Evolutionary conservation across 2,329 filamentous ascomycete species (phyloP).

Genomic region (Cladophialophora yegresii): DNA sequence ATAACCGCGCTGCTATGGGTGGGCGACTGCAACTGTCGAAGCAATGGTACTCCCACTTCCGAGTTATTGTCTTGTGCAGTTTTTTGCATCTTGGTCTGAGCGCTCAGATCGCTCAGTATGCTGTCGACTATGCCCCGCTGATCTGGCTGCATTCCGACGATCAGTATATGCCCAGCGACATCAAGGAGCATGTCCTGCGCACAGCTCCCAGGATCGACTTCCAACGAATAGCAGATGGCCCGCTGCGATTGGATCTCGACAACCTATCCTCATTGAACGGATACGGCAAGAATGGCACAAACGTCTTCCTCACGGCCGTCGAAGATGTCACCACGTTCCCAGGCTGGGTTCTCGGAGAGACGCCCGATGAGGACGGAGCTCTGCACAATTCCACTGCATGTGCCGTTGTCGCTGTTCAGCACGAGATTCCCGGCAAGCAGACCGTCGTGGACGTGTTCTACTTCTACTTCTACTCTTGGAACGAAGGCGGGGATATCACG

Average conservation of each 20-base stretch:
- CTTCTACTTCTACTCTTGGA: slow-evolving; percentile 99
- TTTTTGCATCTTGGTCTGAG: background rate
- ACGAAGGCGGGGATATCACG: slow-evolving; percentile 86
- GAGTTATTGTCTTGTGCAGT: background rate
- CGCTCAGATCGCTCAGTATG: background rate
- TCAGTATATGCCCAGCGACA: slow-evolving; percentile 53
- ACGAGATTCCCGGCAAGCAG: slow-evolving; percentile 44
- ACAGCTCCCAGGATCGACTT: slow-evolving; percentile 51
- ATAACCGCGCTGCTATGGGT: background rate
- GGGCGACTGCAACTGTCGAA: background rate
- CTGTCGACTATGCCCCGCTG: slow-evolving; percentile 45
- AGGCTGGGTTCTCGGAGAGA: slow-evolving; percentile 55
- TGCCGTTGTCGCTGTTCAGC: slow-evolving; percentile 60
- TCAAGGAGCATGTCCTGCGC: slow-evolving; percentile 50
- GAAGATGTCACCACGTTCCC: slow-evolving; percentile 44
- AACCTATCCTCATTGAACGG: slow-evolving; percentile 52
- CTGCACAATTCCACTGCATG: slow-evolving; percentile 55
- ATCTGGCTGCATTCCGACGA: slow-evolving; percentile 55
- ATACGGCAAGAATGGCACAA: slow-evolving; percentile 45
- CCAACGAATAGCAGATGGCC: slow-evolving; percentile 43
- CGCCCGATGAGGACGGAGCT: slow-evolving; percentile 54
- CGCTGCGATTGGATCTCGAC: slow-evolving; percentile 46
- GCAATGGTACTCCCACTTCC: background rate
- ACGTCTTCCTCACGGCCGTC: slow-evolving; percentile 54
- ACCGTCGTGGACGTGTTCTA: slow-evolving; percentile 84